These are phyloP conservation scores for Carex cristatella DNA, from an alignment of 176 grass and related monocot species.

Conservation along the genomic window DNA sequence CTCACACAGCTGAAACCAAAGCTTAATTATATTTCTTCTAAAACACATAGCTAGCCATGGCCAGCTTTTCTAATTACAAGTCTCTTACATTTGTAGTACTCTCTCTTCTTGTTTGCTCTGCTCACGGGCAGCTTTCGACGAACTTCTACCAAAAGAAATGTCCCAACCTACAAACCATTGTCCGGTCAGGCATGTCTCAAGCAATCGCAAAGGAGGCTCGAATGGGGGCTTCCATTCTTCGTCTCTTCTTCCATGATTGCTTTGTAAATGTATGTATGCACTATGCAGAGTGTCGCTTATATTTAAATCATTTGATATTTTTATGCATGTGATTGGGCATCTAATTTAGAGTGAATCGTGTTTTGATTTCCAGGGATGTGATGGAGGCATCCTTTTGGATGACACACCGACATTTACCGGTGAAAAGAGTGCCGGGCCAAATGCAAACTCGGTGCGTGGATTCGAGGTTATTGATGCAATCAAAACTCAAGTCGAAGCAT, in stretches of 20 bases:
- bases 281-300: too few species aligned
- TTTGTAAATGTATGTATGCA: slow-evolving; percentile 53
- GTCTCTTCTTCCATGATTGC: slow-evolving; percentile 83
- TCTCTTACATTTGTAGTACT: slow-evolving; percentile 19
- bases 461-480: slow-evolving; percentile 17
- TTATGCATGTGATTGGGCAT: neutral
- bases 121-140: slow-evolving; percentile 36
- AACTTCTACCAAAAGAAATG: slow-evolving; percentile 44
- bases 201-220: slow-evolving; percentile 28
- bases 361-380: slow-evolving; percentile 39
- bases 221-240: slow-evolving; percentile 57
- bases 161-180: slow-evolving; percentile 44
- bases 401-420: slow-evolving; percentile 29
- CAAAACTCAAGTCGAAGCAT: slow-evolving; percentile 26
- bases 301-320: neutral
- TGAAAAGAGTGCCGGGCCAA: slow-evolving; percentile 49
- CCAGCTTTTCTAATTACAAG: neutral
- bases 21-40: neutral
- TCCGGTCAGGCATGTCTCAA: slow-evolving; percentile 21
- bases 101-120: slow-evolving; percentile 16
- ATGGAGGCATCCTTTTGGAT: slow-evolving; percentile 58
- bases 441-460: slow-evolving; percentile 44
- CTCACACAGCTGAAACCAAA: neutral
- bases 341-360: neutral
- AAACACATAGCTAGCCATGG: slow-evolving; percentile 20